Evolutionary conservation across 768 basidiomycete species (phyloP).

Genomic region (Trametes cinnabarina): DNA sequence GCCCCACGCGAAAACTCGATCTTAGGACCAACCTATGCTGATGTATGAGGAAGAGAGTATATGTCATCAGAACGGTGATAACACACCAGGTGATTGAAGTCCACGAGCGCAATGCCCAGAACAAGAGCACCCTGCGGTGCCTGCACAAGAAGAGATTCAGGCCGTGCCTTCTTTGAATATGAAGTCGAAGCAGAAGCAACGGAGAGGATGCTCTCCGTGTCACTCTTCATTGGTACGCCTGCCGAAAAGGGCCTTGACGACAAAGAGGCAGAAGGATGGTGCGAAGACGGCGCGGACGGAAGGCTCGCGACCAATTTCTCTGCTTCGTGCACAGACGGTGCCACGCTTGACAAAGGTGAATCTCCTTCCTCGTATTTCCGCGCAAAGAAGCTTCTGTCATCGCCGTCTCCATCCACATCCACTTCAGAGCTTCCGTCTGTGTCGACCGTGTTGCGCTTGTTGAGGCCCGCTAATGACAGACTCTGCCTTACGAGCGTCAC

Average conservation of each 20-base stretch:
- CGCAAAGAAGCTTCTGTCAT: slow-evolving; percentile 52
- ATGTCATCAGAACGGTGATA: not conserved
- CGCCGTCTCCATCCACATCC: slow-evolving; percentile 36
- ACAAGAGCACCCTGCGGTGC: slow-evolving; percentile 62
- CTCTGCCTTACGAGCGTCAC: slow-evolving; percentile 24
- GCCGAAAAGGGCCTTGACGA: slow-evolving; percentile 46
- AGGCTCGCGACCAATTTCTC: slow-evolving; percentile 32
- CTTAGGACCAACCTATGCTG: slow-evolving; percentile 76
- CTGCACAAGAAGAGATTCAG: slow-evolving; percentile 73
- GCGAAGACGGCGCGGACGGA: slow-evolving; percentile 11
- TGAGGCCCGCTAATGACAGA: slow-evolving; percentile 20
- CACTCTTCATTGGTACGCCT: slow-evolving; percentile 44
- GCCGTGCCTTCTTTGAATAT: slow-evolving; percentile 63
- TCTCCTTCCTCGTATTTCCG: slow-evolving; percentile 40
- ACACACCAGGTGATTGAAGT: slow-evolving; percentile 89
- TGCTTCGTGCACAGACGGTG: slow-evolving; percentile 46
- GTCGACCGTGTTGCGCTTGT: slow-evolving; percentile 33
- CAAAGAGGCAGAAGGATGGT: slow-evolving; percentile 8
- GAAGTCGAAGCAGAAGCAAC: slow-evolving; percentile 60
- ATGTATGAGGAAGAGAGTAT: not conserved
- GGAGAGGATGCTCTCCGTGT: slow-evolving; percentile 53
- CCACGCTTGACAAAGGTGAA: slow-evolving; percentile 51
- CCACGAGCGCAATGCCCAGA: slow-evolving; percentile 87
- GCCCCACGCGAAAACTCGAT: slow-evolving; percentile 83
- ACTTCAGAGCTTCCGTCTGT: slow-evolving; percentile 49